A percentile compares a stretch with the other conserved stretches of the same genome.
Conservation (phyloP, 2,329 filamentous ascomycete species). For the Verticillium dahliae region DNA sequence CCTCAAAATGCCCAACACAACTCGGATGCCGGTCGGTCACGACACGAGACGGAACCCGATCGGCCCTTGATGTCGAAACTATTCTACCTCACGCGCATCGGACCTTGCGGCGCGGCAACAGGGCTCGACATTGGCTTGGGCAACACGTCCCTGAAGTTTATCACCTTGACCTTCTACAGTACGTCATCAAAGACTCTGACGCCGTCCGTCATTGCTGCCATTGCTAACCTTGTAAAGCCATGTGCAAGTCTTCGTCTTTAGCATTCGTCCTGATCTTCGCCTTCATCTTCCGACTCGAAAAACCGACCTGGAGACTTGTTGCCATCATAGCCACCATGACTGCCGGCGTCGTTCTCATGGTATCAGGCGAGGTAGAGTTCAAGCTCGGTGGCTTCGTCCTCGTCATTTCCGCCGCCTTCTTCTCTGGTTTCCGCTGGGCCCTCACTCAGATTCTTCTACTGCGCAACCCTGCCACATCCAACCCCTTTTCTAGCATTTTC, state of each 20-base stretch:
- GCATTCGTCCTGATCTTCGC: constrained; percentile 94
- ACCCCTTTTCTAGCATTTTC: constrained; percentile 95
- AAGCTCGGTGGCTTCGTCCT: constrained; percentile 80
- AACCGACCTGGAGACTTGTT: constrained; percentile 77
- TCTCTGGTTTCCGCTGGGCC: constrained; percentile 96
- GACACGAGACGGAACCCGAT: constrained; percentile 47
- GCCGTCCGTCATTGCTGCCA: not conserved
- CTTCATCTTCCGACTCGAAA: constrained; percentile 86
- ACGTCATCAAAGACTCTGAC: constrained; percentile 23
- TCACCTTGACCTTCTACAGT: constrained; percentile 95
- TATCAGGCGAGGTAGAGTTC: constrained; percentile 89
- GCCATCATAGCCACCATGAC: constrained; percentile 91
- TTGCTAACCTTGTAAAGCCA: constrained; percentile 46
- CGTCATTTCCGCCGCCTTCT: constrained; percentile 89
- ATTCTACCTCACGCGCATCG: constrained; percentile 89
- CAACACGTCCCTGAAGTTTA: constrained; percentile 93
- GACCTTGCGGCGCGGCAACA: constrained; percentile 86
- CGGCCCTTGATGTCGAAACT: constrained; percentile 71
- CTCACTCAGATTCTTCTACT: constrained; percentile 95
- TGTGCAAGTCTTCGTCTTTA: constrained; percentile 97
- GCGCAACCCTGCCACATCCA: constrained; percentile 88
- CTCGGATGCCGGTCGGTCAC: constrained; percentile 42
- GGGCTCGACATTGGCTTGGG: constrained; percentile 93
- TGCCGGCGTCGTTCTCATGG: constrained; percentile 92
- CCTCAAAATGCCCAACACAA: constrained; percentile 45